These are phyloP conservation scores for Juncus effusus DNA, from an alignment of 176 grass and related monocot genomes.

Conservation along the genomic window DNA sequence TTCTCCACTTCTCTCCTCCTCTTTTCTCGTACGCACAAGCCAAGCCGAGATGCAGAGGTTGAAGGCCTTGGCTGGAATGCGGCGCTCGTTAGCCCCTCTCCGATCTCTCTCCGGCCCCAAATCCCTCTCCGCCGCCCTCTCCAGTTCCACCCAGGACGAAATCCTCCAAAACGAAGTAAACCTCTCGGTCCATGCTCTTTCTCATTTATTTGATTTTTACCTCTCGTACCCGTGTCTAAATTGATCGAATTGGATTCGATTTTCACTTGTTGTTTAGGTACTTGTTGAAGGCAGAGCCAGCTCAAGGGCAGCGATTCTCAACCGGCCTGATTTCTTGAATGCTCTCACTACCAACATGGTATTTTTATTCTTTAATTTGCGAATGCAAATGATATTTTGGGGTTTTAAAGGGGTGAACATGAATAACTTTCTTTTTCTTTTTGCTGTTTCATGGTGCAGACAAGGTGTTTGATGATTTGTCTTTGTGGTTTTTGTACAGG, in stretches of 20 bases:
- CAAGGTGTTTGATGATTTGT: conserved; percentile 34
- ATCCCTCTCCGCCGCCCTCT: conserved; percentile 7
- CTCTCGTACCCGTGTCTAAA: background rate
- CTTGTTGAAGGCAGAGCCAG: conserved; percentile 77
- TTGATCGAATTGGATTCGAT: background rate
- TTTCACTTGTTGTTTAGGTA: conserved; percentile 34
- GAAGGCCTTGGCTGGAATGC: background rate
- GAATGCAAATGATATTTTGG: background rate
- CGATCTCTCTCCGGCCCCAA: conserved; percentile 17
- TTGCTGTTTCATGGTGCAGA: background rate
- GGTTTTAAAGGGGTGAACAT: too few relatives aligned
- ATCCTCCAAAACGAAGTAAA: conserved; percentile 47
- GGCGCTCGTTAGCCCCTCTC: conserved; percentile 18
- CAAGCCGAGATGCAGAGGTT: conserved; percentile 12
- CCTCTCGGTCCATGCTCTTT: background rate
- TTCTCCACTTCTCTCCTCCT: background rate
- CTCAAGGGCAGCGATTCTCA: conserved; percentile 71
- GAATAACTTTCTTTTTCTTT: background rate
- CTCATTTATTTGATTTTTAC: background rate
- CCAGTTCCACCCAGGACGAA: conserved; percentile 22
- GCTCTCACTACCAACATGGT: conserved; percentile 68
- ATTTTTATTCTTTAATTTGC: conserved; percentile 15
- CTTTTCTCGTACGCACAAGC: background rate
- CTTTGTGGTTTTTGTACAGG: conserved; percentile 39
- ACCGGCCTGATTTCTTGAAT: conserved; percentile 64